Evolutionary conservation across 2,329 filamentous ascomycete genomes (phyloP).

Genomic region (Lecanoromycetidae sp.): DNA sequence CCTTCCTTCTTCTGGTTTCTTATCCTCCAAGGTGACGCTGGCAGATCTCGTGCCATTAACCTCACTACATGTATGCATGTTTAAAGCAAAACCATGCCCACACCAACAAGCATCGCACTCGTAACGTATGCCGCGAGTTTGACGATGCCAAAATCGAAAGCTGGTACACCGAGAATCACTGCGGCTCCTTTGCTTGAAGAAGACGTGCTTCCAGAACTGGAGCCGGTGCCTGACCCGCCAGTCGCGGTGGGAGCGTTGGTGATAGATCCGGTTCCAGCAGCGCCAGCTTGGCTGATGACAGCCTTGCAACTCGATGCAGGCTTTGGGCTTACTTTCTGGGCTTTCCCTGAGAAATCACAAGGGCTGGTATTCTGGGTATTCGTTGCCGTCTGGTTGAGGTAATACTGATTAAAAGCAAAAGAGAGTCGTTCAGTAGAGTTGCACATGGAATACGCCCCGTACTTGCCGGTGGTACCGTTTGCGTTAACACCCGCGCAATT

Average conservation of each 20-base stretch:
- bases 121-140: slow-evolving; percentile 34
- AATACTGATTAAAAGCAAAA: slow-evolving; percentile 35
- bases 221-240: slow-evolving; percentile 14
- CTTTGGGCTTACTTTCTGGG: slow-evolving; percentile 27
- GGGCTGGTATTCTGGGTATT: slow-evolving; percentile 26
- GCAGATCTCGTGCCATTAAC: no score
- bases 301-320: slow-evolving; percentile 28
- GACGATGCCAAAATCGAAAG: slow-evolving; percentile 30
- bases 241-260: slow-evolving; percentile 28
- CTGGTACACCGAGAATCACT: slow-evolving; percentile 23
- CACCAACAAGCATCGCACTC: slow-evolving; percentile 32
- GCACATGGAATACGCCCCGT: slow-evolving; percentile 38
- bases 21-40: no score
- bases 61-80: not conserved
- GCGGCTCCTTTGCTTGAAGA: slow-evolving; percentile 26
- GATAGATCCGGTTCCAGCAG: slow-evolving; percentile 24
- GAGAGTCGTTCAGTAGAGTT: slow-evolving; percentile 31
- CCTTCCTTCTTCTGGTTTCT: not conserved
- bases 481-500: slow-evolving; percentile 30
- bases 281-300: slow-evolving; percentile 30
- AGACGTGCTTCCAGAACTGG: slow-evolving; percentile 17
- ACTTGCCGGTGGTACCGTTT: slow-evolving; percentile 31
- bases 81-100: slow-evolving; percentile 36
- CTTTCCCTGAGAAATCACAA: slow-evolving; percentile 33
- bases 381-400: slow-evolving; percentile 27